Conservation (phyloP, 257 asterid genomes). For the Solanum chiquidenum region DNA sequence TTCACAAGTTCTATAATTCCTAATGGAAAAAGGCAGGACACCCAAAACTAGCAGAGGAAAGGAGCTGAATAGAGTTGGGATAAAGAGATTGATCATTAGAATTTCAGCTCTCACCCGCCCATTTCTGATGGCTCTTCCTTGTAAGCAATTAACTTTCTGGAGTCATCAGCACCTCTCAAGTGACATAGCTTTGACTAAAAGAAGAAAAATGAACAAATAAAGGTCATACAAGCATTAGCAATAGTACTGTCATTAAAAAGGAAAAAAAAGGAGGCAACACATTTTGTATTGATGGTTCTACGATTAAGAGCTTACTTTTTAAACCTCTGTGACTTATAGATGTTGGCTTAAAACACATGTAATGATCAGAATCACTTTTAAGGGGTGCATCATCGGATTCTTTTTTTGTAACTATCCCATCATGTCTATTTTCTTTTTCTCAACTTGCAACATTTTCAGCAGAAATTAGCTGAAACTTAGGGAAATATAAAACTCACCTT, state of each 20-base stretch:
- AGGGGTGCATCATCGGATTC: neutral
- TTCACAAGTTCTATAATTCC: neutral
- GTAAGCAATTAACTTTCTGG: constrained; percentile 36
- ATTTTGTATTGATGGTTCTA: neutral
- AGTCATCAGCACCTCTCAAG: constrained; percentile 42
- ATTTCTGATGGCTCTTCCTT: constrained; percentile 95
- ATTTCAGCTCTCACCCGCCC: constrained; percentile 75
- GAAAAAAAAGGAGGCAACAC: neutral
- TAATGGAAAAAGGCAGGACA: neutral
- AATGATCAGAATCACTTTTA: neutral
- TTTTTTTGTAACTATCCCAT: neutral
- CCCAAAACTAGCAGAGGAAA: neutral
- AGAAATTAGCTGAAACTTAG: neutral
- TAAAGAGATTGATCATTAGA: neutral
- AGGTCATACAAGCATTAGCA: neutral
- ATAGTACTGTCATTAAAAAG: neutral
- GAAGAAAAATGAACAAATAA: neutral
- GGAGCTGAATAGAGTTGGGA: neutral
- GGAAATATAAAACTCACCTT: constrained; percentile 35
- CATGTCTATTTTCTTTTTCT: neutral
- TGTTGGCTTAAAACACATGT: neutral
- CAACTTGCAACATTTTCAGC: neutral
- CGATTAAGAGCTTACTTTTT: neutral
- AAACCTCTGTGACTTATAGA: neutral
- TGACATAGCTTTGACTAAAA: constrained; percentile 77